A percentile compares a stretch with the other conserved stretches of the same genome.
Conservation (phyloP, 768 basidiomycete species). For the Psilocybe subaeruginosa region DNA sequence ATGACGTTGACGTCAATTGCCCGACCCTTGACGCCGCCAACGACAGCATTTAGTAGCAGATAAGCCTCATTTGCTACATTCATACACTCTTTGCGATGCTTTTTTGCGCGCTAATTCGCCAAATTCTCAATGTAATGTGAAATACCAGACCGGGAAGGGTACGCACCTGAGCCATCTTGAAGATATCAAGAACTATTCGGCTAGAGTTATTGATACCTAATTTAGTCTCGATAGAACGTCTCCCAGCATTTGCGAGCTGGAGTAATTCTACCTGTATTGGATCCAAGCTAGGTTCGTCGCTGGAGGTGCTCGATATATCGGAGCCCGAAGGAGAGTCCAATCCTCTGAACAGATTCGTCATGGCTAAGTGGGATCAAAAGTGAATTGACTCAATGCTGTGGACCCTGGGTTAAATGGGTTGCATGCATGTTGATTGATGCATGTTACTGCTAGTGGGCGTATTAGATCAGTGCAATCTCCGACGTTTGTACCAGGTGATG, state of each 20-base stretch:
- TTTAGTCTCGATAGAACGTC: constrained; percentile 14
- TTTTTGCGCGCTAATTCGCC: constrained; percentile 21
- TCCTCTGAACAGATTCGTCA: constrained; percentile 9
- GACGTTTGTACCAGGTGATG: constrained; percentile 7
- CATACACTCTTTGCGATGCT: constrained; percentile 18
- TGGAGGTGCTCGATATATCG: background rate
- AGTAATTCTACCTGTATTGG: constrained; percentile 10
- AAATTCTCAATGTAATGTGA: background rate
- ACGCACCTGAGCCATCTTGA: constrained; percentile 21
- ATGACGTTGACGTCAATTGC: constrained; percentile 24
- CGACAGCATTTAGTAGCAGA: constrained; percentile 25
- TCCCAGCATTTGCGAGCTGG: constrained; percentile 14
- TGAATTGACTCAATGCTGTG: background rate
- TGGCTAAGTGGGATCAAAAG: constrained; percentile 5
- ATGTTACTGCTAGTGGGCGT: background rate
- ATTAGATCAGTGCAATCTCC: constrained; percentile 5
- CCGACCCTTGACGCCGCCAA: constrained; percentile 25
- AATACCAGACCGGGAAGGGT: background rate
- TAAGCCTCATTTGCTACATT: constrained; percentile 25
- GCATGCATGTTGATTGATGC: constrained; percentile 1
- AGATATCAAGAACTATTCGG: constrained; percentile 23
- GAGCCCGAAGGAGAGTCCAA: constrained; percentile 12
- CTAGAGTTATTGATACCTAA: constrained; percentile 22
- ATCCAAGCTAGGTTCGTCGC: constrained; percentile 4
- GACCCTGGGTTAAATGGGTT: constrained; percentile 5